Evolutionary conservation across 176 grass and related monocot species (phyloP).

Genomic region (Lolium perenne): DNA sequence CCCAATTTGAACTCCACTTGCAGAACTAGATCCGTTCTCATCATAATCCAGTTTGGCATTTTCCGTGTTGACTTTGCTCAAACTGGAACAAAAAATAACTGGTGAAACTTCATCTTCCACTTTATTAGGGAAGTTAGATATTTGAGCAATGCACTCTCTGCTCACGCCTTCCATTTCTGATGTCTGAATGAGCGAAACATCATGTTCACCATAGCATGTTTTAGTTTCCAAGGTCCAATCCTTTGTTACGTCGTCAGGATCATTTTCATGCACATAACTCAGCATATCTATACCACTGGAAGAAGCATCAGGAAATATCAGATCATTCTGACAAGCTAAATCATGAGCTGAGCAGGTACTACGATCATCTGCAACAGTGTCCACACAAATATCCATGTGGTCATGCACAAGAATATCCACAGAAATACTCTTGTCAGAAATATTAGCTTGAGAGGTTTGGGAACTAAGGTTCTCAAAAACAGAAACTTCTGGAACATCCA

Average conservation of each 20-base stretch:
- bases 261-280: conserved; percentile 40
- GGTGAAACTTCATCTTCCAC: conserved; percentile 24
- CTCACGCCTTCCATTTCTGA: conserved; percentile 15
- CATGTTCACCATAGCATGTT: conserved; percentile 38
- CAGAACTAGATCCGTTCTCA: conserved; percentile 31
- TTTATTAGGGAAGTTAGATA: conserved; percentile 7
- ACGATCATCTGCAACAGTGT: conserved; percentile 21
- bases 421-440: conserved; percentile 37
- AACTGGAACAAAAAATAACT: conserved; percentile 33
- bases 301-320: conserved; percentile 31
- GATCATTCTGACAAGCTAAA: conserved; percentile 45
- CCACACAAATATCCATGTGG: conserved; percentile 31
- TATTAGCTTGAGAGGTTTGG: conserved; percentile 39
- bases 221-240: conserved; percentile 42
- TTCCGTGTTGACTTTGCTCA: conserved; percentile 27
- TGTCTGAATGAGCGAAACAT: conserved; percentile 44
- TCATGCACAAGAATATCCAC: conserved; percentile 14
- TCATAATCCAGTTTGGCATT: conserved; percentile 26
- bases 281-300: conserved; percentile 37
- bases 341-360: conserved; percentile 13
- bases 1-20: conserved; percentile 26
- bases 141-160: conserved; percentile 12
- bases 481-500: conserved; percentile 34
- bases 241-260: conserved; percentile 25
- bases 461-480: conserved; percentile 36